Evolutionary conservation across 1,284 basidiomycete species (phyloP).

Genomic region (Exsudoporus floridanus): DNA sequence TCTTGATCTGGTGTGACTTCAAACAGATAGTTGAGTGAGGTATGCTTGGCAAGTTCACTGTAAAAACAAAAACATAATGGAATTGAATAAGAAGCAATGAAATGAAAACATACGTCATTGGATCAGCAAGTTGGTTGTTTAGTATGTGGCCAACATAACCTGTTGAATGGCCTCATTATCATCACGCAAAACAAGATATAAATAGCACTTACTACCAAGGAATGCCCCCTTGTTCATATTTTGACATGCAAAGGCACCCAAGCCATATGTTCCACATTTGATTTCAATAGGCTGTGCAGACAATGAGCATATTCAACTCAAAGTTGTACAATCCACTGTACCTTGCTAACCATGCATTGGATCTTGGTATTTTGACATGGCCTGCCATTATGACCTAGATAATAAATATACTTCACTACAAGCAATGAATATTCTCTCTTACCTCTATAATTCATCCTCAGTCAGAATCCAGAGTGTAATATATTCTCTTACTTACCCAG

Average conservation of each 20-base stretch:
- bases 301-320: background rate
- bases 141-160: constrained; percentile 63
- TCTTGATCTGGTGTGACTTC: constrained; percentile 28
- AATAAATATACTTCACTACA: background rate
- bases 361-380: constrained; percentile 29
- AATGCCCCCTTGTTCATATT: constrained; percentile 40
- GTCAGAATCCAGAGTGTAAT: background rate
- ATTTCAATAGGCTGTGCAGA: constrained; percentile 39
- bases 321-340: background rate
- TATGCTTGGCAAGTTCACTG: constrained; percentile 34
- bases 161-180: constrained; percentile 22
- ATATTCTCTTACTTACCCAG: constrained; percentile 18
- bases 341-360: constrained; percentile 17
- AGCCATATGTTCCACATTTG: constrained; percentile 42
- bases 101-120: constrained; percentile 5
- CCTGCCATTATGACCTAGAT: constrained; percentile 16
- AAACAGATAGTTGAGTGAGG: constrained; percentile 50
- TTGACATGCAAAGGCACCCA: constrained; percentile 53
- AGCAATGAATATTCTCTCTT: no score
- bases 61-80: background rate
- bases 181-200: background rate
- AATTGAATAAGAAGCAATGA: background rate
- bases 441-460: constrained; percentile 22
- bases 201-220: constrained; percentile 44
- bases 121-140: constrained; percentile 37